A percentile compares a stretch with the other conserved stretches of the same genome.
phyloP scores from a whole-genome alignment of 1,139 yeast species.

The Kodamaea sp. region DNA sequence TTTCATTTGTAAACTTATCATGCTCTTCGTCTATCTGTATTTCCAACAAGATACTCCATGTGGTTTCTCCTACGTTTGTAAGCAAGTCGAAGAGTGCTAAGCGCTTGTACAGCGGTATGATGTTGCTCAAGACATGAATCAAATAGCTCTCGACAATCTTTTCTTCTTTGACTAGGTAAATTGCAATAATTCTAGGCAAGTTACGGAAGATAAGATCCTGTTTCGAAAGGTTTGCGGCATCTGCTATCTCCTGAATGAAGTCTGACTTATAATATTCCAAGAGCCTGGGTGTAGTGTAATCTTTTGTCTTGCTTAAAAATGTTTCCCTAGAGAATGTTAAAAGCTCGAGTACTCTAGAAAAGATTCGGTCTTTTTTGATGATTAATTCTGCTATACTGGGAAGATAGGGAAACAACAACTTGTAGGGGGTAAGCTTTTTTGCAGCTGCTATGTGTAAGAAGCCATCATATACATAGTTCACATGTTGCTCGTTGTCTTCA shows the following conservation, averaged over 20 bases:
- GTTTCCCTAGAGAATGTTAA: slow-evolving; percentile 61
- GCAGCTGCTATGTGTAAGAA: slow-evolving; percentile 49
- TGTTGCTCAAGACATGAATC: slow-evolving; percentile 54
- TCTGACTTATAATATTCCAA: slow-evolving; percentile 65
- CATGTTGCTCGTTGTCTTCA: slow-evolving; percentile 59
- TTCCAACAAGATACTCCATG: slow-evolving; percentile 44
- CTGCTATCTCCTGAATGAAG: slow-evolving; percentile 56
- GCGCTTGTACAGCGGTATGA: slow-evolving; percentile 45
- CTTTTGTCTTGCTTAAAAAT: slow-evolving; percentile 68
- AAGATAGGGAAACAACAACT: slow-evolving; percentile 74
- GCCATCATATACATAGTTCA: slow-evolving; percentile 63
- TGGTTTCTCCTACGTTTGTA: slow-evolving; percentile 43
- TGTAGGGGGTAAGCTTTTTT: slow-evolving; percentile 58
- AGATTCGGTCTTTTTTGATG: slow-evolving; percentile 59
- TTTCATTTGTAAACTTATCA: slow-evolving; percentile 30
- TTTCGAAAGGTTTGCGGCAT: slow-evolving; percentile 35
- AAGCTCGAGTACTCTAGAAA: slow-evolving; percentile 61
- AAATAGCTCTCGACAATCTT: slow-evolving; percentile 52
- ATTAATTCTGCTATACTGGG: slow-evolving; percentile 71
- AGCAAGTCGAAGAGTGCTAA: slow-evolving; percentile 45
- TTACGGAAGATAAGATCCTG: slow-evolving; percentile 37
- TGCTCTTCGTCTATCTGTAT: slow-evolving; percentile 32
- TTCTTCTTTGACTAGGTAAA: slow-evolving; percentile 38
- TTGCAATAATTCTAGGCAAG: slow-evolving; percentile 42
- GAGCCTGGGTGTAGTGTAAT: slow-evolving; percentile 76